Evolutionary conservation across 2,329 filamentous ascomycete genomes (phyloP).

Genomic region (Elsinoe batatas): DNA sequence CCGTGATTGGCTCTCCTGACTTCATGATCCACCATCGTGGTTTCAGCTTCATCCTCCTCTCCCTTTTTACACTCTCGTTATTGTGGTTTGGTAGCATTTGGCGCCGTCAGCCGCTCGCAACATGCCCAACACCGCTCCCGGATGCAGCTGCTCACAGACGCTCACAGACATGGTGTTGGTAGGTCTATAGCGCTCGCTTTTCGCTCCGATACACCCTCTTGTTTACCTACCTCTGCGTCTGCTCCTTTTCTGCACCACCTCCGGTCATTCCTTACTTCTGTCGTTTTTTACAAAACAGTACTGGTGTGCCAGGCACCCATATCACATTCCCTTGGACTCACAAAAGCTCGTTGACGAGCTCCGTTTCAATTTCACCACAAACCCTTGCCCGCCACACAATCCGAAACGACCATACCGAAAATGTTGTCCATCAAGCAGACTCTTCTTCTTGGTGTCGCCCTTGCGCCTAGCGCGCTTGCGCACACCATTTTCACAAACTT

Average conservation of each 20-base stretch:
- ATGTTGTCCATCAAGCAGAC: slow-evolving; percentile 12
- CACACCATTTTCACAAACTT: slow-evolving; percentile 58
- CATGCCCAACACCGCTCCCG: neutral
- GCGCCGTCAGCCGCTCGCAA: neutral
- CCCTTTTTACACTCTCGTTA: neutral
- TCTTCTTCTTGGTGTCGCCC: slow-evolving; percentile 4
- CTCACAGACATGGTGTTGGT: neutral
- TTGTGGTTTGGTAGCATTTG: slow-evolving; percentile 2
- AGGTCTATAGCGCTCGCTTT: slow-evolving; percentile 4
- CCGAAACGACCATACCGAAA: neutral
- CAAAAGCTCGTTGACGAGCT: slow-evolving; percentile 9
- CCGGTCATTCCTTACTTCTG: neutral
- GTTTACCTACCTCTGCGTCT: slow-evolving; percentile 5
- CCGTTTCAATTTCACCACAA: neutral
- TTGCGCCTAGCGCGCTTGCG: slow-evolving; percentile 12
- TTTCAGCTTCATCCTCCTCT: slow-evolving; percentile 8
- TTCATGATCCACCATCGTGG: neutral
- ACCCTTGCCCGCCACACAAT: neutral
- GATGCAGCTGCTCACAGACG: neutral
- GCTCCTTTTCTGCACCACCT: neutral
- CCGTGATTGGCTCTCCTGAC: slow-evolving; percentile 1
- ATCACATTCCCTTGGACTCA: slow-evolving; percentile 1
- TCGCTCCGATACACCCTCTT: neutral
- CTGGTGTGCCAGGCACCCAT: slow-evolving; percentile 8
- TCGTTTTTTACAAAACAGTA: neutral